Conservation (phyloP, 345 rosid genomes). For the Excoecaria agallocha region DNA sequence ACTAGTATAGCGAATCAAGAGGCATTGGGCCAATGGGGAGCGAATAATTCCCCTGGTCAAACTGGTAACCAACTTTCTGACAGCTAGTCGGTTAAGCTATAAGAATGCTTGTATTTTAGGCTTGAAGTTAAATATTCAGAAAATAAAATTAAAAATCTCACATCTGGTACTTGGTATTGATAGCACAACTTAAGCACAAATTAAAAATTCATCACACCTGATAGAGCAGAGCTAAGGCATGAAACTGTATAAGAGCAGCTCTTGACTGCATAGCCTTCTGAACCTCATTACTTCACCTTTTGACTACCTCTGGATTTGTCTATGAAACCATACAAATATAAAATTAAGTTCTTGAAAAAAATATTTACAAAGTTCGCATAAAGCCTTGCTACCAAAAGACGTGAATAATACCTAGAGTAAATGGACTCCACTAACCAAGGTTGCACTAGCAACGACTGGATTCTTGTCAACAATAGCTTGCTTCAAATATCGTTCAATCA, state of each 20-base stretch:
- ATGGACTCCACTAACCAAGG: constrained; percentile 95
- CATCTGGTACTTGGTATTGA: background rate
- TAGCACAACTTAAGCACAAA: background rate
- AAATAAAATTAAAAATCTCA: background rate
- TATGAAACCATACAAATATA: background rate
- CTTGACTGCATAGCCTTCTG: constrained; percentile 51
- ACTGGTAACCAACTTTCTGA: too few species aligned
- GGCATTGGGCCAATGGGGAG: too few species aligned
- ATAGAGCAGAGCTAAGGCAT: constrained; percentile 86
- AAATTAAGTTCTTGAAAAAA: background rate
- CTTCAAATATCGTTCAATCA: constrained; percentile 89
- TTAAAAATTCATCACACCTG: constrained; percentile 52
- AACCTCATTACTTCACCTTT: background rate
- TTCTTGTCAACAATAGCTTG: constrained; percentile 99
- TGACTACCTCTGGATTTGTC: background rate
- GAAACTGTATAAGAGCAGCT: constrained; percentile 96
- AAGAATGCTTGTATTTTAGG: too few species aligned
- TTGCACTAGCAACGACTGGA: too few species aligned
- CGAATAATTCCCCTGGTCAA: too few species aligned
- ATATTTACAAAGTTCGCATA: background rate
- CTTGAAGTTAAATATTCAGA: background rate
- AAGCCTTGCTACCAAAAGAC: background rate
- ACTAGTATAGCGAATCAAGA: too few species aligned
- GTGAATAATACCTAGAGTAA: constrained; percentile 64
- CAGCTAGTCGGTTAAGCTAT: too few species aligned